Conservation (phyloP, 2,329 filamentous ascomycete genomes). For the Arthrobotrys iridis region DNA sequence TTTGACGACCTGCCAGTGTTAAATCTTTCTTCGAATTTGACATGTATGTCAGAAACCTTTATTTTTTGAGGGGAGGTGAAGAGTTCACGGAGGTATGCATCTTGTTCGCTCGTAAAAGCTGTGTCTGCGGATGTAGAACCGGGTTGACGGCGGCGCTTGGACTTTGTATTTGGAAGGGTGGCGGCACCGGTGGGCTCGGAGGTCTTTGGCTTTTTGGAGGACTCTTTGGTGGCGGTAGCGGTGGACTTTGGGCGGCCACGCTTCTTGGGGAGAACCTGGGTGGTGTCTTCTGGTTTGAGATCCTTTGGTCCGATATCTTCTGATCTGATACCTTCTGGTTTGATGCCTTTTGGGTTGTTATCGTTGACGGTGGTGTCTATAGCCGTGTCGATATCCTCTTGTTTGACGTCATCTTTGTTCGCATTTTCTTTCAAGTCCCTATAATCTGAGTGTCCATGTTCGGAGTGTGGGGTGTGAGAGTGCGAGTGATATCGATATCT, state of each 20-base stretch:
- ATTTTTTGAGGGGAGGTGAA: background rate
- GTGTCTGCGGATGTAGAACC: background rate
- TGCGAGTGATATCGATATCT: background rate
- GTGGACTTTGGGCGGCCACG: slow-evolving; percentile 24
- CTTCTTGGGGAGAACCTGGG: background rate
- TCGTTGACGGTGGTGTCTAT: background rate
- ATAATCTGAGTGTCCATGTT: background rate
- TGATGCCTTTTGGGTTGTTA: background rate
- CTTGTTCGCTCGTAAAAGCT: slow-evolving; percentile 23
- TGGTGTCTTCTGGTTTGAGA: background rate
- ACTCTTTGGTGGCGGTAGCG: background rate
- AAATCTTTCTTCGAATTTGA: slow-evolving; percentile 20
- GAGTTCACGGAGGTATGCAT: slow-evolving; percentile 25
- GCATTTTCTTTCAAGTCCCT: background rate
- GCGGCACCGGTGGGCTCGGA: background rate
- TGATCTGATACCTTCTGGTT: background rate
- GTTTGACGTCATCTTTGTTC: background rate
- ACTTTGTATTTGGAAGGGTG: background rate
- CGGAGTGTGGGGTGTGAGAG: slow-evolving; percentile 15
- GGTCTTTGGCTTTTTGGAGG: slow-evolving; percentile 26
- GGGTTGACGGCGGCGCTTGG: background rate
- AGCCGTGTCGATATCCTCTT: background rate
- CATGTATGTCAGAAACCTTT: background rate
- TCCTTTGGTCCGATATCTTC: background rate
- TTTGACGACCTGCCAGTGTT: slow-evolving; percentile 16